These are phyloP conservation scores for Plantago elongata DNA, from an alignment of 257 asterid species.

Conservation along the genomic window DNA sequence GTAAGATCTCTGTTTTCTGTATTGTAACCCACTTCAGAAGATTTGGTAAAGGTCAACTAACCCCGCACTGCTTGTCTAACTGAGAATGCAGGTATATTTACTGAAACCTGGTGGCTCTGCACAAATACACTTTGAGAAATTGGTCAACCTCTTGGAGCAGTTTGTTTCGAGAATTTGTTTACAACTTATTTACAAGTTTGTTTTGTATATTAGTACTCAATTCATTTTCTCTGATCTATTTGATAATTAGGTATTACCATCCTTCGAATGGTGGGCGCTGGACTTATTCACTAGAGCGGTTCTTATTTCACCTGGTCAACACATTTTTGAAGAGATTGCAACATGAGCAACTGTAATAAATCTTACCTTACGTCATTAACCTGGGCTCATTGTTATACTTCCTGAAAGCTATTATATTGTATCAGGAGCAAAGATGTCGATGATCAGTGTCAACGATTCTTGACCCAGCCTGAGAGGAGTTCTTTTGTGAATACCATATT, in stretches of 20 bases:
- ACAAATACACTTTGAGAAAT: slow-evolving; percentile 67
- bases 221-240: slow-evolving; percentile 10
- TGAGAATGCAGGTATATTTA: slow-evolving; percentile 76
- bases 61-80: slow-evolving; percentile 23
- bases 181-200: slow-evolving; percentile 9
- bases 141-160: slow-evolving; percentile 98
- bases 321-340: slow-evolving; percentile 79
- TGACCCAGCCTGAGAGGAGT: slow-evolving; percentile 69
- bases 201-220: slow-evolving; percentile 4
- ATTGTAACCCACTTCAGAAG: slow-evolving; percentile 15
- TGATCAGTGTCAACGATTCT: slow-evolving; percentile 44
- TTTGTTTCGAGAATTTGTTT: slow-evolving; percentile 41
- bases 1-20: slow-evolving; percentile 48
- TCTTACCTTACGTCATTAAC: slow-evolving; percentile 11
- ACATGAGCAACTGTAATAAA: slow-evolving; percentile 79
- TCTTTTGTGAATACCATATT: slow-evolving; percentile 67
- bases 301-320: slow-evolving; percentile 80
- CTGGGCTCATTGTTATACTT: slow-evolving; percentile 17
- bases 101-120: slow-evolving; percentile 87
- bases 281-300: slow-evolving; percentile 82
- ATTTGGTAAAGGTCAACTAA: slow-evolving; percentile 10
- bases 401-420: slow-evolving; percentile 24
- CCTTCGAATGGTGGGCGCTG: slow-evolving; percentile 99
- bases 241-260: slow-evolving; percentile 75
- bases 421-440: slow-evolving; percentile 63